A percentile compares a stretch with the other conserved stretches of the same genome.
Conservation (phyloP, 2,329 filamentous ascomycete genomes). For the Stagonosporopsis chrysanthemi region DNA sequence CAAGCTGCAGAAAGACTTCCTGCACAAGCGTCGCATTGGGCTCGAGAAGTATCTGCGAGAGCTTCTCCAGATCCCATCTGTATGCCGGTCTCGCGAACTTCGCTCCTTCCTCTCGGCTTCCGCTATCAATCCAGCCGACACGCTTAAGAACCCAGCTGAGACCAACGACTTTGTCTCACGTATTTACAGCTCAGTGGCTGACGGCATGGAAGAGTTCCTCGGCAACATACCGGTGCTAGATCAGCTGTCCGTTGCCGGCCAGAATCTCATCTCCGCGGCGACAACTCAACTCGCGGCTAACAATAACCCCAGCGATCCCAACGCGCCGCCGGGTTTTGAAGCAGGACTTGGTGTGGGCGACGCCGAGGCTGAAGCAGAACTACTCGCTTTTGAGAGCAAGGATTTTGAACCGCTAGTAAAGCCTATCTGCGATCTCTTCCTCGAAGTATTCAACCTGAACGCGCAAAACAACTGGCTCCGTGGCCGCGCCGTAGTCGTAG, state of each 20-base stretch:
- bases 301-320: slow-evolving; percentile 24
- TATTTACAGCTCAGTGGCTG: slow-evolving; percentile 94
- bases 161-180: slow-evolving; percentile 84
- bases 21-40: slow-evolving; percentile 84
- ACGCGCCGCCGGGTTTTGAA: slow-evolving; percentile 16
- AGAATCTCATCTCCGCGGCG: slow-evolving; percentile 84
- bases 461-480: slow-evolving; percentile 97
- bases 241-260: slow-evolving; percentile 89
- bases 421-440: slow-evolving; percentile 95
- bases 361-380: slow-evolving; percentile 87
- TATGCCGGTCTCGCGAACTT: slow-evolving; percentile 91
- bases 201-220: slow-evolving; percentile 97
- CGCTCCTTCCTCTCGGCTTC: slow-evolving; percentile 90
- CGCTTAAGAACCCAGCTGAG: slow-evolving; percentile 66
- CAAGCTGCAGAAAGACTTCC: slow-evolving; percentile 94
- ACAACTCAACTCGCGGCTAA: slow-evolving; percentile 58
- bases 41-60: slow-evolving; percentile 84
- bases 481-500: slow-evolving; percentile 92
- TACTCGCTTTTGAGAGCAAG: slow-evolving; percentile 83
- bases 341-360: slow-evolving; percentile 62
- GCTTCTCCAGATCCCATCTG: slow-evolving; percentile 85
- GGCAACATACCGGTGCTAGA: slow-evolving; percentile 96
- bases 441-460: slow-evolving; percentile 94
- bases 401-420: slow-evolving; percentile 96
- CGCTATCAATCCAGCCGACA: slow-evolving; percentile 74